Base-by-base conservation (phyloP, 202 grass and related monocot species). In the Schoenoplectus triqueter region DNA sequence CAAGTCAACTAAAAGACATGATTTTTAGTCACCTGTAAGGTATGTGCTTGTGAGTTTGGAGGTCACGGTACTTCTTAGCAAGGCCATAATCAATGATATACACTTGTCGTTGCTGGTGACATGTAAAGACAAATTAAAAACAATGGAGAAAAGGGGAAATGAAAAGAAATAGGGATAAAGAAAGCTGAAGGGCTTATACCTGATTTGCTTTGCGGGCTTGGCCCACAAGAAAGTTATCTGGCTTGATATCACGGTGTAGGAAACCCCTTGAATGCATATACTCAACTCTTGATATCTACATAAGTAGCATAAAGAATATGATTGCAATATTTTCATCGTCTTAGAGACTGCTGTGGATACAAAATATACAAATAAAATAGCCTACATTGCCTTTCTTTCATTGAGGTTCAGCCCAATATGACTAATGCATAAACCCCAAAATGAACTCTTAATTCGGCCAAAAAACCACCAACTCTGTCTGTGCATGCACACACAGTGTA, bases 201-300 rank as follows among this genome's bases (percentile, higher is more conserved):
- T 97, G 94, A 85, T 91, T 94, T 86, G 89, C 86, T 88, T 84
- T 94, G 84, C 87, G 87, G 85, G 86, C 89, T 88, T 91, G 87
- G 72, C 94, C 94, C 86, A 94, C 90, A 87, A 97, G 94, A 49
- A 97, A 97, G 85, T 97, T 97, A 83, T 97, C 94, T 0, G 94
- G 94, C 80, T 97, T 97, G 82, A 97, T 94, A 90, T 97, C 94
- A 90, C 94, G 94, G 80, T 97, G 94, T 81, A 97, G 94, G 88
- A 97, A 97, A 5, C 94, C 94, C 79, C 88, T 97, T 20, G 88
- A 88, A 86, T 97, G 94, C 94, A 97, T 94, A 80, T 94, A 97
- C 85, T 97, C 94, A 41, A 97, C 94, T 86, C 94, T 93, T 22
- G 64, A 82, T 52, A 97, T 97, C 94, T 97, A 85, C 67, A 85